These are phyloP conservation scores for Pleurotus eryngii DNA, from an alignment of 768 basidiomycete genomes.

Conservation along the genomic window DNA sequence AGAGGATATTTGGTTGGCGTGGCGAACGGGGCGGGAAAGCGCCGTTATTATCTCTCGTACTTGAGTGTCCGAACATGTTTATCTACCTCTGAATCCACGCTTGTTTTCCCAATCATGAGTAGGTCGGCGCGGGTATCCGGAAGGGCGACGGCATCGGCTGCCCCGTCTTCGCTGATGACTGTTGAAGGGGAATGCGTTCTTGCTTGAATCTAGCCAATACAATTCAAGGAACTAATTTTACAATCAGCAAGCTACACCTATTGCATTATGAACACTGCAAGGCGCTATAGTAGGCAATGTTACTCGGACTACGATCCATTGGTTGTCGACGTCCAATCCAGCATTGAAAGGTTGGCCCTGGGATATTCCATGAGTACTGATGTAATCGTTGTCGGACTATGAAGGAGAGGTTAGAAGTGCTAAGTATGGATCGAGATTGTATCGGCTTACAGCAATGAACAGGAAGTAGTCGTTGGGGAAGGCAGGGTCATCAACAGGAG, in stretches of 20 bases:
- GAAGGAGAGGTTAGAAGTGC: not conserved
- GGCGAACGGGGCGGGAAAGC: too few species aligned
- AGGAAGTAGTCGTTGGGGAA: conserved; percentile 68
- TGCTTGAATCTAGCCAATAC: too few species aligned
- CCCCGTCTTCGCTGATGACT: too few species aligned
- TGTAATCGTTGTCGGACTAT: conserved; percentile 63
- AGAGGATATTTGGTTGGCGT: too few species aligned
- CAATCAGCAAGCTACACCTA: not conserved
- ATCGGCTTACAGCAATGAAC: conserved; percentile 49
- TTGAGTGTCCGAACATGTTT: too few species aligned
- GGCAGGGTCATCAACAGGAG: conserved; percentile 43
- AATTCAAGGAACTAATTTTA: too few species aligned
- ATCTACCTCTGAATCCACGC: too few species aligned
- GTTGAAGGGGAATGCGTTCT: too few species aligned
- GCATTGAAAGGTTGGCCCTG: conserved; percentile 50
- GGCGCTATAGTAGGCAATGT: conserved; percentile 42
- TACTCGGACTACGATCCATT: conserved; percentile 59
- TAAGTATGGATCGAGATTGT: not conserved
- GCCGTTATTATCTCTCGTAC: too few species aligned
- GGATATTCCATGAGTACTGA: conserved; percentile 51
- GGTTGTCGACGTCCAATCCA: conserved; percentile 55
- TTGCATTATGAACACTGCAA: not conserved
- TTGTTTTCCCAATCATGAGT: too few species aligned
- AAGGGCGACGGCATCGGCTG: too few species aligned
- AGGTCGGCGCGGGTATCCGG: too few species aligned